phyloP scores from a whole-genome alignment of 179 eudicot species.

The Spergularia azorica region DNA sequence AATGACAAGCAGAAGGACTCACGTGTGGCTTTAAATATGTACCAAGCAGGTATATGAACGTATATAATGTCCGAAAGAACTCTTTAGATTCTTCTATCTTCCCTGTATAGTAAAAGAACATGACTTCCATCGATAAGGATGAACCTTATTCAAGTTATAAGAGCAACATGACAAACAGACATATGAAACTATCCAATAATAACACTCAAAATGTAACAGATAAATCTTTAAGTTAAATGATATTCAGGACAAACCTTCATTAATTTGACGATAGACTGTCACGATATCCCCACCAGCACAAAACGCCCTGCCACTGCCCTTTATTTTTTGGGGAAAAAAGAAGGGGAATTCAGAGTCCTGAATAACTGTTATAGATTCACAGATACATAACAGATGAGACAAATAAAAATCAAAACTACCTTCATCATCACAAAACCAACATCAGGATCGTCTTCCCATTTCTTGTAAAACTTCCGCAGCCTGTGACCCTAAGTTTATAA shows the following conservation, averaged over 20 bases:
- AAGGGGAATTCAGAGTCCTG: conserved; percentile 5
- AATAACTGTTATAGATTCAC: background rate
- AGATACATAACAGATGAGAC: background rate
- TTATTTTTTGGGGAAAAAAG: conserved; percentile 33
- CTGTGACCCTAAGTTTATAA: conserved; percentile 50
- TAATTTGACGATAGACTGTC: conserved; percentile 46
- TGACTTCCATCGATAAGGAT: background rate
- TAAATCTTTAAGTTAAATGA: background rate
- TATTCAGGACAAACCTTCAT: conserved; percentile 46
- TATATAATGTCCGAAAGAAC: conserved; percentile 61
- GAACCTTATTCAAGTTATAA: conserved; percentile 3
- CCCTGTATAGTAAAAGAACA: conserved; percentile 52
- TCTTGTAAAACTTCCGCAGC: conserved; percentile 62
- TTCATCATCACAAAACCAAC: conserved; percentile 75
- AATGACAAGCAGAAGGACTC: conserved; percentile 38
- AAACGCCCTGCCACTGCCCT: conserved; percentile 96
- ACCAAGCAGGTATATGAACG: conserved; percentile 70
- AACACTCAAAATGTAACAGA: background rate
- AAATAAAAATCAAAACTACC: conserved; percentile 40
- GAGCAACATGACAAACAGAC: background rate
- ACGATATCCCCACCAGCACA: conserved; percentile 94
- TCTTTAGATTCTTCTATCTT: conserved; percentile 68
- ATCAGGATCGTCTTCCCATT: conserved; percentile 75
- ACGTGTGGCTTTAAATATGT: conserved; percentile 95
- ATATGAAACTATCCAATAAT: background rate